phyloP scores from a whole-genome alignment of 1,284 basidiomycete species.

The Fistulina hepatica region DNA sequence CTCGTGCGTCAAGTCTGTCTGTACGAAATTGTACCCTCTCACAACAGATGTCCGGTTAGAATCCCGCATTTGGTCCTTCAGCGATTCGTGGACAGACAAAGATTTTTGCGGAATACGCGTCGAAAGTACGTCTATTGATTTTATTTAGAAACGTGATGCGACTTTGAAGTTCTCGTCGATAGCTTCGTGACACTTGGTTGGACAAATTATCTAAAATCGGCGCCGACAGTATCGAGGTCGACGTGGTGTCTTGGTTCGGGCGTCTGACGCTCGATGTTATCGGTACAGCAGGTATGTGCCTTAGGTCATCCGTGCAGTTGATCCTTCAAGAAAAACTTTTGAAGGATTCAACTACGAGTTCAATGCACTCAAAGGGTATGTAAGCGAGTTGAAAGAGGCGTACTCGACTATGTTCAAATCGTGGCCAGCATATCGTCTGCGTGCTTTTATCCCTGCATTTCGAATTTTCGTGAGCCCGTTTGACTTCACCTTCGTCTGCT shows the following conservation, averaged over 20 bases:
- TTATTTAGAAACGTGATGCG: neutral
- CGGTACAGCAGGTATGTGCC: slow-evolving; percentile 43
- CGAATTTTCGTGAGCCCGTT: slow-evolving; percentile 13
- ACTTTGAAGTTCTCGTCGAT: neutral
- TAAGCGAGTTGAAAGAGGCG: slow-evolving; percentile 39
- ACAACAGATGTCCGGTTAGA: too few species aligned
- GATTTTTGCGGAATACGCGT: slow-evolving; percentile 43
- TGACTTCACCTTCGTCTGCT: neutral
- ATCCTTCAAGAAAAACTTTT: neutral
- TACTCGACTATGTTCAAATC: slow-evolving; percentile 34
- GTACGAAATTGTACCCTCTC: too few species aligned
- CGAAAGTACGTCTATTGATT: slow-evolving; percentile 27
- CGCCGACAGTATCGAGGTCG: slow-evolving; percentile 25
- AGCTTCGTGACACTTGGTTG: slow-evolving; percentile 41
- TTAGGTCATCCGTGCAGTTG: slow-evolving; percentile 2
- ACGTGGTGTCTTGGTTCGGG: slow-evolving; percentile 45
- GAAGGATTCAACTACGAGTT: slow-evolving; percentile 64
- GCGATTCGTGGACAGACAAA: slow-evolving; percentile 44
- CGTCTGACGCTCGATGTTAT: slow-evolving; percentile 59
- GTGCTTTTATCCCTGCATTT: slow-evolving; percentile 29
- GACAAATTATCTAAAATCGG: slow-evolving; percentile 22
- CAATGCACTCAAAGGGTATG: slow-evolving; percentile 31
- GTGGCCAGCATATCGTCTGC: slow-evolving; percentile 20
- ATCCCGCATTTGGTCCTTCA: slow-evolving; percentile 45
- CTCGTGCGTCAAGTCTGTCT: neutral